These are phyloP conservation scores for Cordyceps militaris DNA, from an alignment of 2,329 filamentous ascomycete genomes.

Conservation along the genomic window DNA sequence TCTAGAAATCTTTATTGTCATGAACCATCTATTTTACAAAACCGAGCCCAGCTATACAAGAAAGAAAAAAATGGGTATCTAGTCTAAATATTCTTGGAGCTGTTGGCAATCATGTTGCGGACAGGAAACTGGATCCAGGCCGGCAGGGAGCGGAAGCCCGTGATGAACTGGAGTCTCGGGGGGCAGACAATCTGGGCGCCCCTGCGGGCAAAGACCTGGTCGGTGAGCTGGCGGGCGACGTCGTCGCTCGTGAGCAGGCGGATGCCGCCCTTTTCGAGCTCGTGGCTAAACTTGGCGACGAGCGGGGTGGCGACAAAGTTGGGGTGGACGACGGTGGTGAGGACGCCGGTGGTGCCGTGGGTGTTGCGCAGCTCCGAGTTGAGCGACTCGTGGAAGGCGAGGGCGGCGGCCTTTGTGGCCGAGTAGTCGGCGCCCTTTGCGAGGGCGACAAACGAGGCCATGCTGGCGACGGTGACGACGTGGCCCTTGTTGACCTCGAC, in stretches of 20 bases:
- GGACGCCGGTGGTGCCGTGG: conserved; percentile 51
- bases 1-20: background rate
- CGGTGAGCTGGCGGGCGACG: conserved; percentile 32
- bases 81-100: conserved; percentile 3
- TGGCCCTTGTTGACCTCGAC: conserved; percentile 54
- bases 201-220: conserved; percentile 33
- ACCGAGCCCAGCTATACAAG: background rate
- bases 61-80: background rate
- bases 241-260: conserved; percentile 20
- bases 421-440: conserved; percentile 58
- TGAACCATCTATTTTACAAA: background rate
- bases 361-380: conserved; percentile 43
- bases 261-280: conserved; percentile 16
- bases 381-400: conserved; percentile 57
- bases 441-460: conserved; percentile 50
- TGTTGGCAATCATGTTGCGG: background rate
- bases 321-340: conserved; percentile 54
- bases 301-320: conserved; percentile 22
- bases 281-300: conserved; percentile 18
- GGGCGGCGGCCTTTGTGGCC: conserved; percentile 52
- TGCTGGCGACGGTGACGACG: conserved; percentile 57
- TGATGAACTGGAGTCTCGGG: conserved; percentile 9
- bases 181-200: conserved; percentile 37
- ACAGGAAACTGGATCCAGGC: conserved; percentile 7
- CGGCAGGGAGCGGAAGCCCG: conserved; percentile 1